Percentiles rank a stretch among this genome's conserved stretches.
Conservation (phyloP, 2,329 filamentous ascomycete genomes). For the Colletotrichum sp. region DNA sequence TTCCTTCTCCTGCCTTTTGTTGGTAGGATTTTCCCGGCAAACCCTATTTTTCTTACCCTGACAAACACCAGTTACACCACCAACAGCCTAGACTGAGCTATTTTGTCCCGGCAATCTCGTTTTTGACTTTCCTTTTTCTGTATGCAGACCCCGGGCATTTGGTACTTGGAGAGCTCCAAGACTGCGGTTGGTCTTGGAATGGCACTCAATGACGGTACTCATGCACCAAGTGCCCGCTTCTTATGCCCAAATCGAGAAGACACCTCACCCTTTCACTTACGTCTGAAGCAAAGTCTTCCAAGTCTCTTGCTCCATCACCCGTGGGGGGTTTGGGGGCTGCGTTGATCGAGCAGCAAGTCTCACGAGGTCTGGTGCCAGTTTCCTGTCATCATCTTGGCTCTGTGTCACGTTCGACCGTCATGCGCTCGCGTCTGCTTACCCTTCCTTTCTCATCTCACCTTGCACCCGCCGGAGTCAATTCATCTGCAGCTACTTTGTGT, state of each 20-base stretch:
- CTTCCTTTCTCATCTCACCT: constrained; percentile 3
- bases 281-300: not conserved
- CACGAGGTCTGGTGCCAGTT: not conserved
- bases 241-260: not conserved
- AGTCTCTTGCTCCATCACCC: not conserved
- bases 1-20: not conserved
- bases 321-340: constrained; percentile 2
- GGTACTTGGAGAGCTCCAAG: not conserved
- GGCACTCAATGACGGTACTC: not conserved
- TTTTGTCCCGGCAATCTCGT: not conserved
- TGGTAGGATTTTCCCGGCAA: constrained; percentile 3
- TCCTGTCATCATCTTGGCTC: constrained; percentile 12
- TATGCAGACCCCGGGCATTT: not conserved
- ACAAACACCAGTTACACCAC: constrained; percentile 2
- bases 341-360: not conserved
- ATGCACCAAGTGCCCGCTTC: not conserved
- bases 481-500: constrained; percentile 15
- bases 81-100: not conserved
- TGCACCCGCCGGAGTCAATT: not conserved
- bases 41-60: constrained; percentile 11
- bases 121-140: not conserved
- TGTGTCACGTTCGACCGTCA: constrained; percentile 13
- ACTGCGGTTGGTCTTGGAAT: not conserved
- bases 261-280: not conserved
- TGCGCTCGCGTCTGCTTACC: constrained; percentile 4